A percentile compares a stretch with the other conserved stretches of the same genome.
Evolutionary conservation across 2,329 filamentous ascomycete species (phyloP).

Genomic region (Apiospora kogelbergensis): DNA sequence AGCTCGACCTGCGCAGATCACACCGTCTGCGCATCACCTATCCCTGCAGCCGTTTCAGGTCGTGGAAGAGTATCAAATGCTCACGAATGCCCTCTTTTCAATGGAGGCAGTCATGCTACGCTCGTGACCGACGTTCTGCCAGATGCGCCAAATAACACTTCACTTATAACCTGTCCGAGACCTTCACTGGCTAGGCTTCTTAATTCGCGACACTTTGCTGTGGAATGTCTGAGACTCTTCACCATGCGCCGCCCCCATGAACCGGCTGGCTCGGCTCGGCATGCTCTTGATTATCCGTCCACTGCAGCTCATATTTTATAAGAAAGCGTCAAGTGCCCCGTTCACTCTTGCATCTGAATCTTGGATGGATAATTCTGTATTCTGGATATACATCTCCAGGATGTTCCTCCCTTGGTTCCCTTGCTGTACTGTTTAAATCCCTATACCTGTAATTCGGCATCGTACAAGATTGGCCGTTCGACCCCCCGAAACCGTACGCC

Average conservation of each 20-base stretch:
- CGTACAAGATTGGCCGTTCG: neutral
- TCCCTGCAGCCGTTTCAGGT: constrained; percentile 1
- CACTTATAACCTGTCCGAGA: neutral
- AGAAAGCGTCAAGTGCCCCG: neutral
- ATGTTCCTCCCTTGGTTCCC: neutral
- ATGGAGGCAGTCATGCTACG: neutral
- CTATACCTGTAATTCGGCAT: neutral
- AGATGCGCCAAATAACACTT: neutral
- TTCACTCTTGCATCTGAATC: neutral
- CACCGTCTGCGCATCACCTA: neutral
- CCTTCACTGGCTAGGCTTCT: neutral
- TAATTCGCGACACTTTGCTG: neutral
- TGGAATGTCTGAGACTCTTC: neutral
- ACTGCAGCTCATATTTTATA: neutral
- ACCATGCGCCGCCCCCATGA: neutral
- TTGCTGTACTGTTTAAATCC: neutral
- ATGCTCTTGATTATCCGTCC: neutral
- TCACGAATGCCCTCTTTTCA: neutral
- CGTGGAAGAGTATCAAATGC: neutral
- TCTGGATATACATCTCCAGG: neutral
- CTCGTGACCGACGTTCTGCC: neutral
- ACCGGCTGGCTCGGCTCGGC: neutral
- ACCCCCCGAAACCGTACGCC: neutral
- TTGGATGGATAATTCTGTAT: neutral
- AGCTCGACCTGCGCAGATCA: neutral